Conservation (phyloP, 257 asterid species). For the Haberlea rhodopensis region DNA sequence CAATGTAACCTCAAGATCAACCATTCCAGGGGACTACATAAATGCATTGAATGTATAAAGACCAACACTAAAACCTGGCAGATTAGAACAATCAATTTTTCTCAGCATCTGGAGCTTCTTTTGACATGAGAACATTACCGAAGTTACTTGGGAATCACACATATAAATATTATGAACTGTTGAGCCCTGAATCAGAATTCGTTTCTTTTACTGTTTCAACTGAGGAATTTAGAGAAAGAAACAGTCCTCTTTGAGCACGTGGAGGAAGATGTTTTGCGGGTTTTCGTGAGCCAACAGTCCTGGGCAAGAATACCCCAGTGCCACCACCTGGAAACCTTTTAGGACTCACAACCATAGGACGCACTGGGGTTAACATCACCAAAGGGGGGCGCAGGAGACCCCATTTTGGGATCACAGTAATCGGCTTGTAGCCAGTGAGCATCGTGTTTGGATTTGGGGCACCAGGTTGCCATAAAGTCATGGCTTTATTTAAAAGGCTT, state of each 20-base stretch:
- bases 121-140: neutral
- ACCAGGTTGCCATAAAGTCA: slow-evolving; percentile 82
- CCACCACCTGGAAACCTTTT: slow-evolving; percentile 69
- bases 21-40: slow-evolving; percentile 49
- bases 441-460: slow-evolving; percentile 44
- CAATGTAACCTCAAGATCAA: slow-evolving; percentile 33
- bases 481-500: slow-evolving; percentile 38
- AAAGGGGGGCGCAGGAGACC: slow-evolving; percentile 64
- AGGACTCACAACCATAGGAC: slow-evolving; percentile 52
- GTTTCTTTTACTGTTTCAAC: slow-evolving; percentile 36
- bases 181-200: slow-evolving; percentile 35
- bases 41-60: slow-evolving; percentile 27
- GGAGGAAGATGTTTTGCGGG: slow-evolving; percentile 85
- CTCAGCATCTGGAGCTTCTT: slow-evolving; percentile 15
- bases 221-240: slow-evolving; percentile 61
- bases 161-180: slow-evolving; percentile 26
- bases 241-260: slow-evolving; percentile 74
- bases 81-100: slow-evolving; percentile 19
- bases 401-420: slow-evolving; percentile 68
- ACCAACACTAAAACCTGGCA: slow-evolving; percentile 18
- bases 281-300: slow-evolving; percentile 60
- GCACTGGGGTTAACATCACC: slow-evolving; percentile 67
- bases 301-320: slow-evolving; percentile 91
- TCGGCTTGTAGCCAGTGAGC: slow-evolving; percentile 40
- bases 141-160: slow-evolving; percentile 7